Conservation (phyloP, 257 asterid genomes). For the Henckelia pumila region DNA sequence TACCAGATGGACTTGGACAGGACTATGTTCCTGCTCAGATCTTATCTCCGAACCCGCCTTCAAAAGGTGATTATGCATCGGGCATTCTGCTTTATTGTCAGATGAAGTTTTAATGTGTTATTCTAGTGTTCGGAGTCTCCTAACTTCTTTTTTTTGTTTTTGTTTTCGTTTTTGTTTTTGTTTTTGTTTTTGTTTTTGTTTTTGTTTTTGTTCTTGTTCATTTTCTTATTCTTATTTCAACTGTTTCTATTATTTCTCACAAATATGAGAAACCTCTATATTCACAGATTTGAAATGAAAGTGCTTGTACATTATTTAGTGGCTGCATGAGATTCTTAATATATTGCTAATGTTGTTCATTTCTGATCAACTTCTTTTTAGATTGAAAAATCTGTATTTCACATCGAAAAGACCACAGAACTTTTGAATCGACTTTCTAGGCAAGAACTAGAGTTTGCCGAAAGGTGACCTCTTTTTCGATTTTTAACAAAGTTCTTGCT, state of each 20-base stretch:
- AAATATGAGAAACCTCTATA: not conserved
- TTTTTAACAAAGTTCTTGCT: not conserved
- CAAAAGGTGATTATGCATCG: constrained; percentile 57
- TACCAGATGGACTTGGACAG: constrained; percentile 94
- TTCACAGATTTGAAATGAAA: constrained; percentile 1
- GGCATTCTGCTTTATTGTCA: not conserved
- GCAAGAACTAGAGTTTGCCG: constrained; percentile 63
- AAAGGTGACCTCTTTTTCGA: constrained; percentile 39
- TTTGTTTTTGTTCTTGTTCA: not conserved
- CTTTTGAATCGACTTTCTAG: constrained; percentile 65
- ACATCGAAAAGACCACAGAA: constrained; percentile 56
- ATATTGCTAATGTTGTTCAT: constrained; percentile 17
- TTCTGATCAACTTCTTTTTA: constrained; percentile 32
- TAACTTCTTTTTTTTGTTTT: no score
- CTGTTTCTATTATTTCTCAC: not conserved
- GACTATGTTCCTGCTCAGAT: constrained; percentile 72
- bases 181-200: no score
- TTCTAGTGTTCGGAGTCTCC: not conserved
- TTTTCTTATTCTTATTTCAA: not conserved
- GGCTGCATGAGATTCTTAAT: not conserved
- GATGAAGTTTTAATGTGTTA: not conserved
- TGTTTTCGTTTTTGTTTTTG: no score
- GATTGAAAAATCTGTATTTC: constrained; percentile 72
- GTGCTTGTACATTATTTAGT: not conserved
- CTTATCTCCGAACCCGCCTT: constrained; percentile 85